A percentile compares a stretch with the other conserved stretches of the same genome.
Conservation (phyloP, 2,329 filamentous ascomycete species). For the Ophiostoma australiae region DNA sequence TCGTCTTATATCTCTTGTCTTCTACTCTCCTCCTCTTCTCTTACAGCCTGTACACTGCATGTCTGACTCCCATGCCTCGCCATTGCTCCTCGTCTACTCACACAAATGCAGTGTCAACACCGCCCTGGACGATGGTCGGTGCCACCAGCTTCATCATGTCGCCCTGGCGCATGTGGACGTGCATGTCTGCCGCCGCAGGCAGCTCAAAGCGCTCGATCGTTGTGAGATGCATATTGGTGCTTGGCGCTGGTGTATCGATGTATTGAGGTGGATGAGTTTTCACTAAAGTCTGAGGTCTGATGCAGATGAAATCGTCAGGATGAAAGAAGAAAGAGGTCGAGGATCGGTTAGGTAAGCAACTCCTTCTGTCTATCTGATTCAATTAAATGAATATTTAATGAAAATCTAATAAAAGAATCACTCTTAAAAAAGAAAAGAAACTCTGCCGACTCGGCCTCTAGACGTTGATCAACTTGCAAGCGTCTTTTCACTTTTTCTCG, state of each 20-base stretch:
- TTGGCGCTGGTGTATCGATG: background rate
- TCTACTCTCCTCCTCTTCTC: background rate
- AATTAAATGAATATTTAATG: background rate
- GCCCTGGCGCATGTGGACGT: conserved; percentile 67
- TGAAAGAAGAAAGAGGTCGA: background rate
- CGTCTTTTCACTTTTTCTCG: conserved; percentile 5
- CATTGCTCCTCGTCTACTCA: conserved; percentile 5
- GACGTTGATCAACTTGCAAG: background rate
- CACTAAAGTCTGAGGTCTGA: background rate
- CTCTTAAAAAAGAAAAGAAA: background rate
- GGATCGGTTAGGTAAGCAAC: background rate
- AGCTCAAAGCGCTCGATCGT: conserved; percentile 42
- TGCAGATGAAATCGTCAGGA: background rate
- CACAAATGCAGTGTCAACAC: conserved; percentile 31
- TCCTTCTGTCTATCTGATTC: background rate
- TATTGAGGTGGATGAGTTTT: background rate
- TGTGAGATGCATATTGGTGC: conserved; percentile 32
- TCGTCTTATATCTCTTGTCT: background rate
- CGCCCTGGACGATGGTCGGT: conserved; percentile 38
- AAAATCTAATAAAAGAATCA: background rate
- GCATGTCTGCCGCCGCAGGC: conserved; percentile 62
- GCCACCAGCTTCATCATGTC: conserved; percentile 56
- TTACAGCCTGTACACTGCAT: background rate
- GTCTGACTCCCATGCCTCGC: background rate
- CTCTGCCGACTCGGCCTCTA: background rate